These are phyloP conservation scores for Pleochaeta shiraiana DNA, from an alignment of 2,329 filamentous ascomycete genomes.

Conservation along the genomic window DNA sequence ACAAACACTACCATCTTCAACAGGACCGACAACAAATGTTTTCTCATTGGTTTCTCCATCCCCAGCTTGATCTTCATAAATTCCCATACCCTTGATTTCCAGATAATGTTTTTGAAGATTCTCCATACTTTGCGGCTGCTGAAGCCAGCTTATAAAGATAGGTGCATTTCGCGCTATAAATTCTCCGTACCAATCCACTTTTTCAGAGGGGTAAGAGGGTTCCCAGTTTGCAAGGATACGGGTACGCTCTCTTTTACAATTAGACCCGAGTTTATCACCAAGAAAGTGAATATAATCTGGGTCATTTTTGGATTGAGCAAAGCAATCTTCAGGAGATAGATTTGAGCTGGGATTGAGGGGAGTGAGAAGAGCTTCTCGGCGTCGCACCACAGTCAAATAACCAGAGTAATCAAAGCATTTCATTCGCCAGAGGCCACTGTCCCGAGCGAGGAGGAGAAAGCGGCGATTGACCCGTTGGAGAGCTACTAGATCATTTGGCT, in stretches of 20 bases:
- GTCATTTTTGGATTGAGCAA: constrained; percentile 14
- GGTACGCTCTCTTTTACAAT: constrained; percentile 21
- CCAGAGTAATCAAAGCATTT: constrained; percentile 51
- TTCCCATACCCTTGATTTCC: constrained; percentile 52
- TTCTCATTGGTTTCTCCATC: not conserved
- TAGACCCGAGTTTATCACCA: constrained; percentile 9
- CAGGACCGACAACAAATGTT: constrained; percentile 44
- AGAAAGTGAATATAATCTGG: constrained; percentile 13
- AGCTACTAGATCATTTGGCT: constrained; percentile 38
- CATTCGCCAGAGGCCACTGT: constrained; percentile 54
- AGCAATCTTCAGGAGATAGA: constrained; percentile 17
- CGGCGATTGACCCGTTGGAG: constrained; percentile 48
- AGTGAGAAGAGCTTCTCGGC: constrained; percentile 25
- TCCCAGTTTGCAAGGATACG: constrained; percentile 65
- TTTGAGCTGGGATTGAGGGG: constrained; percentile 19
- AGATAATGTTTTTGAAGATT: constrained; percentile 25
- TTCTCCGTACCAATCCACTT: constrained; percentile 68
- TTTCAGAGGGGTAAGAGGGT: constrained; percentile 48
- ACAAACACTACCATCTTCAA: constrained; percentile 75
- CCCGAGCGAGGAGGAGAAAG: constrained; percentile 45
- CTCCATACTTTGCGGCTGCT: constrained; percentile 30
- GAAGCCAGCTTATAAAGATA: constrained; percentile 55
- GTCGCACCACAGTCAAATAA: constrained; percentile 38
- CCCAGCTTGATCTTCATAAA: constrained; percentile 33
- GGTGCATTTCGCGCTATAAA: constrained; percentile 66